phyloP scores from a whole-genome alignment of 228 moss, liverwort and hornwort species.

The Sphagnum fallax region DNA sequence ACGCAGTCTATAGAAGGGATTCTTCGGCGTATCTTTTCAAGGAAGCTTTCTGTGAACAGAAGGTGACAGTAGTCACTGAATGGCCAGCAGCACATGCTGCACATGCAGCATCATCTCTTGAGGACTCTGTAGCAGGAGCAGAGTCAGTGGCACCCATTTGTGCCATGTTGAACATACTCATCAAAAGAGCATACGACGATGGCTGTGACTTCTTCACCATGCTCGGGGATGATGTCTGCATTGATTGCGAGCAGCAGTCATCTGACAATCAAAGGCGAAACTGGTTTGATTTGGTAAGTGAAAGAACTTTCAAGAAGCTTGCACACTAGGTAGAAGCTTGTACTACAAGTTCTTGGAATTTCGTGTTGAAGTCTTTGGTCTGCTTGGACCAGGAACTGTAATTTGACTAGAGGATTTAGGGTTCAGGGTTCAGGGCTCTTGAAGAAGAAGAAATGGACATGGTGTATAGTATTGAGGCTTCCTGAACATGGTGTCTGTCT shows the following conservation, averaged over 20 bases:
- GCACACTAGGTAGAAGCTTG: too few species aligned
- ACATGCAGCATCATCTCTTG: too few species aligned
- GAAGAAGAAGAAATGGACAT: slow-evolving; percentile 10
- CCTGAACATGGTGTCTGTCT: not conserved
- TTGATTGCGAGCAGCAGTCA: not conserved
- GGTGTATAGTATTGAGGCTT: slow-evolving; percentile 1
- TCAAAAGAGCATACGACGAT: slow-evolving; percentile 11
- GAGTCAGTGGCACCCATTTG: slow-evolving; percentile 1
- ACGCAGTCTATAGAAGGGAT: not conserved
- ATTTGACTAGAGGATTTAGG: too few species aligned
- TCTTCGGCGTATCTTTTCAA: not conserved
- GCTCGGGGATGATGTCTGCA: slow-evolving; percentile 20
- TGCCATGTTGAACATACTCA: slow-evolving; percentile 17
- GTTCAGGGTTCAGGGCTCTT: not conserved
- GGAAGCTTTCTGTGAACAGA: slow-evolving; percentile 1
- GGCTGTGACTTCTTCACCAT: slow-evolving; percentile 16
- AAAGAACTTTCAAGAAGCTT: too few species aligned
- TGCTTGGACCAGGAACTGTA: too few species aligned
- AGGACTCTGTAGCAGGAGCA: not conserved
- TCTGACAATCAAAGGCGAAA: not conserved
- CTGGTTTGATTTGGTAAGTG: slow-evolving; percentile 9
- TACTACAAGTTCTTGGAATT: too few species aligned
- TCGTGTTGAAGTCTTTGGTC: too few species aligned
- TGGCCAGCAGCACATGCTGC: slow-evolving; percentile 1
- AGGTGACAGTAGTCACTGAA: not conserved